phyloP scores from a whole-genome alignment of 305 asterid genomes.

The Ilex paraguariensis region DNA sequence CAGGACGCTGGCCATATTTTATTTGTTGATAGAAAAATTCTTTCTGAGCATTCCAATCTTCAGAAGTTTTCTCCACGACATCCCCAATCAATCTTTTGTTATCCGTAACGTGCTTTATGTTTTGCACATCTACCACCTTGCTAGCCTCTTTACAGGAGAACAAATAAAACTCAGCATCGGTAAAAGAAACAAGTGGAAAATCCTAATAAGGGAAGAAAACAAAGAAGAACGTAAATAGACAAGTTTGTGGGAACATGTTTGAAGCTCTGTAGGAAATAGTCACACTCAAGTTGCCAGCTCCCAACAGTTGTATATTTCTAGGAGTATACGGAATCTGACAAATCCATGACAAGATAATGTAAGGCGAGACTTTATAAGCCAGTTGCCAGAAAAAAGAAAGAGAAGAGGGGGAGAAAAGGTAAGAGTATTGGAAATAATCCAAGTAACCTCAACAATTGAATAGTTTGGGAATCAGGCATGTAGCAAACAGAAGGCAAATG shows the following conservation, averaged over 20 bases:
- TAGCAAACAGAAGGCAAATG: neutral
- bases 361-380: no score
- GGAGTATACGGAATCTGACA: no score
- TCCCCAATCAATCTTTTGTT: slow-evolving; percentile 54
- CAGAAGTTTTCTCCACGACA: slow-evolving; percentile 43
- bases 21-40: slow-evolving; percentile 47
- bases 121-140: slow-evolving; percentile 44
- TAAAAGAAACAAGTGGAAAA: neutral
- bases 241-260: neutral
- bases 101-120: slow-evolving; percentile 62
- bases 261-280: no score
- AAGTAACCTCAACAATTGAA: neutral
- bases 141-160: slow-evolving; percentile 40
- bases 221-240: neutral
- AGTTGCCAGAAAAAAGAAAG: no score
- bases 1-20: slow-evolving; percentile 20
- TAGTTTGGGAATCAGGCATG: neutral
- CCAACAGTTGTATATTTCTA: no score
- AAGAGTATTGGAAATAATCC: neutral
- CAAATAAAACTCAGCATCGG: neutral
- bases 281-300: no score
- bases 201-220: neutral
- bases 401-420: neutral
- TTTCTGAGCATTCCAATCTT: slow-evolving; percentile 61
- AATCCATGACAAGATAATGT: no score